Percentiles rank a stretch among this genome's conserved stretches.
phyloP scores from a whole-genome alignment of 1,284 basidiomycete genomes.

The Coriolopsis trogii region DNA sequence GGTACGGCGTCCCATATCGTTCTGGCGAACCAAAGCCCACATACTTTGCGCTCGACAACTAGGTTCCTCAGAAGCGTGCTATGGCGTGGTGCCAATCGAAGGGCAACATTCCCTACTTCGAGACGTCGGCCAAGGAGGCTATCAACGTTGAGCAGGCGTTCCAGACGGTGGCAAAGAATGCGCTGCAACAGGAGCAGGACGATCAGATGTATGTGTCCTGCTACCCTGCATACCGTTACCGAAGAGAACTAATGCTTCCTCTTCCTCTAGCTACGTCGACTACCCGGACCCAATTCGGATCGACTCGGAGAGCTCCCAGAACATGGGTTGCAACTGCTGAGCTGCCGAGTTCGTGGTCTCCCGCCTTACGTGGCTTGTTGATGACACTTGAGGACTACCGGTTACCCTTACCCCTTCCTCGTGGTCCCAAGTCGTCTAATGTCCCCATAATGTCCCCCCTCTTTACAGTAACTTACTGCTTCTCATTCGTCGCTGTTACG shows the following conservation, averaged over 20 bases:
- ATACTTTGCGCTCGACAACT: not conserved
- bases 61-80: slow-evolving; percentile 99
- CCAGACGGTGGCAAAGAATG: slow-evolving; percentile 99
- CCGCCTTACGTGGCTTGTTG: slow-evolving; percentile 8
- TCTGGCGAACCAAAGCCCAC: not conserved
- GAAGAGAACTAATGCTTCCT: too few relatives aligned
- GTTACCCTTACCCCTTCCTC: slow-evolving; percentile 34
- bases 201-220: slow-evolving; percentile 82
- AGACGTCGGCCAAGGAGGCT: slow-evolving; percentile 99
- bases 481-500: slow-evolving; percentile 20
- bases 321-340: slow-evolving; percentile 92
- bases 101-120: slow-evolving; percentile 99
- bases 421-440: slow-evolving; percentile 15
- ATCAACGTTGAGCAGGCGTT: slow-evolving; percentile 99
- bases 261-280: slow-evolving; percentile 98
- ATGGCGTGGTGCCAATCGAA: slow-evolving; percentile 99
- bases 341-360: slow-evolving; percentile 3
- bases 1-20: slow-evolving; percentile 49
- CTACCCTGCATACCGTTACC: not conserved
- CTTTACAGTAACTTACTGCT: slow-evolving; percentile 30
- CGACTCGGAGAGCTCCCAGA: slow-evolving; percentile 91
- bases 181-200: slow-evolving; percentile 95
- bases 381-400: slow-evolving; percentile 23
- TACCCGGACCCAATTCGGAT: slow-evolving; percentile 99
- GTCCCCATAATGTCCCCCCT: slow-evolving; percentile 12